A percentile compares a stretch with the other conserved stretches of the same genome.
Conservation (phyloP, 306 rosid species). For the Leucaena leucocephala region DNA sequence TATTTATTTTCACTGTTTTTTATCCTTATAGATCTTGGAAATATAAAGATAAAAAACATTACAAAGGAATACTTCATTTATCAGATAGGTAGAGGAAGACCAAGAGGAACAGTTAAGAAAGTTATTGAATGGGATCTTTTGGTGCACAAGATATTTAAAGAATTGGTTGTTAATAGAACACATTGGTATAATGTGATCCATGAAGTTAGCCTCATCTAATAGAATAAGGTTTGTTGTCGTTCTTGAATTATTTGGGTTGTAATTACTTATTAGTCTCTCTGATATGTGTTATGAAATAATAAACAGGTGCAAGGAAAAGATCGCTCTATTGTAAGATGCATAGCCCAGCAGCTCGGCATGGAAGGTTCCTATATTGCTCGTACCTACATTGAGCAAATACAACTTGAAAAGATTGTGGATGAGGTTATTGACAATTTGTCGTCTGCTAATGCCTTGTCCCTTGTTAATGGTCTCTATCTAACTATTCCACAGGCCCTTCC, state of each 20-base stretch:
- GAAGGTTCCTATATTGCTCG: slow-evolving; percentile 96
- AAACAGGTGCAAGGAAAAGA: slow-evolving; percentile 94
- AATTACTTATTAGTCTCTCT: neutral
- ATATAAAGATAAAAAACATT: neutral
- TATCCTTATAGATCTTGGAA: slow-evolving; percentile 17
- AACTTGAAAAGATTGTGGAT: slow-evolving; percentile 88
- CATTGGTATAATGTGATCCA: neutral
- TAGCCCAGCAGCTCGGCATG: slow-evolving; percentile 84
- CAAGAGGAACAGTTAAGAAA: neutral
- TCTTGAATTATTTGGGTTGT: slow-evolving; percentile 5
- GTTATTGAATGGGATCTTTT: neutral
- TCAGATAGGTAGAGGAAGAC: too few relatives aligned
- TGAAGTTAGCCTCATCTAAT: neutral
- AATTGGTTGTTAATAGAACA: neutral
- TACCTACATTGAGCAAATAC: slow-evolving; percentile 96
- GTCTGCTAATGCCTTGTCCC: slow-evolving; percentile 23
- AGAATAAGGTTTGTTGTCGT: neutral
- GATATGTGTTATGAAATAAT: slow-evolving; percentile 29
- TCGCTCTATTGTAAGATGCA: slow-evolving; percentile 59
- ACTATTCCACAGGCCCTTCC: slow-evolving; percentile 87
- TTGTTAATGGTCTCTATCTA: slow-evolving; percentile 33
- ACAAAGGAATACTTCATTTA: neutral
- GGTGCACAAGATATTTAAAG: neutral
- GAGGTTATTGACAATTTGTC: slow-evolving; percentile 73
- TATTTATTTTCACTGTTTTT: neutral